Evolutionary conservation across 768 basidiomycete genomes (phyloP).

Genomic region (Trametes cingulata): DNA sequence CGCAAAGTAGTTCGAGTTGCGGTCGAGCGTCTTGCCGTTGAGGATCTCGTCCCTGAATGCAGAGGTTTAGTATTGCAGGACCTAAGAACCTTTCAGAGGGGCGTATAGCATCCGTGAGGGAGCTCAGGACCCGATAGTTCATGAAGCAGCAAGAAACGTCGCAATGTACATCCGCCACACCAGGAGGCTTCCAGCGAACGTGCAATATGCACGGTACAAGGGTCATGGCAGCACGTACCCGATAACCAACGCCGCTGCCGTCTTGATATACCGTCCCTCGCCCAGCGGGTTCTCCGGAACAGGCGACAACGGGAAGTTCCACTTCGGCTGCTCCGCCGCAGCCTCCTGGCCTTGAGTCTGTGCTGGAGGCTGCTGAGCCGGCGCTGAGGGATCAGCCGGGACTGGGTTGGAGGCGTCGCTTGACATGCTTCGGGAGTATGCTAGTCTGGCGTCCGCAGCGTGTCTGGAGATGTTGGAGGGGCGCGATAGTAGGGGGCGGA

Average conservation of each 20-base stretch:
- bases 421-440: neutral
- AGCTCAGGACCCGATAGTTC: no score
- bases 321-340: conserved; percentile 12
- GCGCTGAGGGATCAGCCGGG: neutral
- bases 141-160: no score
- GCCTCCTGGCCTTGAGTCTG: neutral
- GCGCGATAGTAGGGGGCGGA: neutral
- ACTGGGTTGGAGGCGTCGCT: neutral
- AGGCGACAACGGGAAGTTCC: conserved; percentile 53
- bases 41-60: conserved; percentile 79
- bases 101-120: no score
- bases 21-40: conserved; percentile 87
- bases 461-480: no score
- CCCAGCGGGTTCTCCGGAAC: conserved; percentile 67
- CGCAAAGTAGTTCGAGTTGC: conserved; percentile 85
- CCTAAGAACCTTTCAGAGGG: no score
- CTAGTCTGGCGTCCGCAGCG: neutral
- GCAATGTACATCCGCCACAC: no score
- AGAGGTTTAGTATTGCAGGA: no score
- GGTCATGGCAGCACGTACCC: conserved; percentile 49
- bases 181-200: no score
- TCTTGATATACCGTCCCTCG: conserved; percentile 68
- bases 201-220: no score
- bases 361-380: neutral
- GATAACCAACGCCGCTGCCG: conserved; percentile 75